These are phyloP conservation scores for Aspergillus tanneri DNA, from an alignment of 2,329 filamentous ascomycete genomes.

Conservation along the genomic window DNA sequence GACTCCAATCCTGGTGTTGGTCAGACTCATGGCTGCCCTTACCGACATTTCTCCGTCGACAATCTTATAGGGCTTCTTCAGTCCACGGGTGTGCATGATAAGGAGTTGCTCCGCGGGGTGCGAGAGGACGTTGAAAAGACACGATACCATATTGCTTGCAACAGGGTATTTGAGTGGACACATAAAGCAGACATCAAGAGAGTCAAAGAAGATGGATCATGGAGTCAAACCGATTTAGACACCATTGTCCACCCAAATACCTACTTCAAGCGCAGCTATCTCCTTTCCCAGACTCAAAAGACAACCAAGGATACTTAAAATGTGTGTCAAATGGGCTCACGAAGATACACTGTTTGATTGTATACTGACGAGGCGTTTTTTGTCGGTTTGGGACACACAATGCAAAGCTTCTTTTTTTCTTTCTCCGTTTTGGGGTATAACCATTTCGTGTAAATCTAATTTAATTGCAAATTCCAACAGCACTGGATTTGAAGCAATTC, in stretches of 20 bases:
- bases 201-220: slow-evolving; percentile 71
- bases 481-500: not conserved
- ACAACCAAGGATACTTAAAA: slow-evolving; percentile 47
- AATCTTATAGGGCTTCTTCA: slow-evolving; percentile 78
- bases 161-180: slow-evolving; percentile 85
- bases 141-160: slow-evolving; percentile 93
- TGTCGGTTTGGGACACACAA: slow-evolving; percentile 13
- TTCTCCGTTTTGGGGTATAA: not conserved
- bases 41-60: slow-evolving; percentile 85
- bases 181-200: slow-evolving; percentile 77
- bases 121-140: slow-evolving; percentile 85
- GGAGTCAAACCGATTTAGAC: slow-evolving; percentile 75
- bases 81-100: slow-evolving; percentile 74
- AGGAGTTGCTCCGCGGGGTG: slow-evolving; percentile 73
- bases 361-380: slow-evolving; percentile 20
- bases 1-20: slow-evolving; percentile 84
- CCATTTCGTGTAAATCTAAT: slow-evolving; percentile 8
- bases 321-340: slow-evolving; percentile 40
- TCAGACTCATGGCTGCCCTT: slow-evolving; percentile 94
- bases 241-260: slow-evolving; percentile 97
- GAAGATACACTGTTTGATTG: slow-evolving; percentile 43
- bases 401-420: not conserved
- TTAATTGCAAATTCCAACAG: not conserved
- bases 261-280: slow-evolving; percentile 92
- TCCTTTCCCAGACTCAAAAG: slow-evolving; percentile 75